Conservation (phyloP, 2,329 filamentous ascomycete species). For the Chalara sp. region DNA sequence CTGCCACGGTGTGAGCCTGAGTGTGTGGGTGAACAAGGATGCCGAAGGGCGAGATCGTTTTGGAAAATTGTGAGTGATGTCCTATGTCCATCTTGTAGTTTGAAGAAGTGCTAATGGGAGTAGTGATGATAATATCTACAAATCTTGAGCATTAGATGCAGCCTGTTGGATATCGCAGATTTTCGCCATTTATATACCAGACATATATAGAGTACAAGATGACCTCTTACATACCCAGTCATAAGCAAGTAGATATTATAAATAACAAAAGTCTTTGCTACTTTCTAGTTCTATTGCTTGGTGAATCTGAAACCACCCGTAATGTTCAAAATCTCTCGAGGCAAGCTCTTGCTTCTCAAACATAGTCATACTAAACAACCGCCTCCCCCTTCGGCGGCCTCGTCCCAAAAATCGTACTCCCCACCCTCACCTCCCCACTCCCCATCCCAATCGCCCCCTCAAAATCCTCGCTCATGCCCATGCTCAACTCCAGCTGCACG, state of each 20-base stretch:
- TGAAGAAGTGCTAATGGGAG: slow-evolving; percentile 7
- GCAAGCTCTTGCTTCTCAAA: too few species aligned
- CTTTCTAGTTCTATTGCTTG: too few species aligned
- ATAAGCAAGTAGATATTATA: too few species aligned
- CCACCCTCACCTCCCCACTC: slow-evolving; percentile 83
- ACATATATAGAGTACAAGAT: too few species aligned
- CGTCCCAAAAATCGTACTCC: slow-evolving; percentile 88
- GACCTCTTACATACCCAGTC: too few species aligned
- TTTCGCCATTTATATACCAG: too few species aligned
- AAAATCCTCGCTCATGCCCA: slow-evolving; percentile 98
- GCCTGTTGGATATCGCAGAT: too few species aligned
- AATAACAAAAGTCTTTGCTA: too few species aligned
- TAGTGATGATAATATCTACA: slow-evolving; percentile 24
- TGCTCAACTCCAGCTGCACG: slow-evolving; percentile 76
- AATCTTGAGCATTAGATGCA: slow-evolving; percentile 2
- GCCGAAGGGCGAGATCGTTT: slow-evolving; percentile 44
- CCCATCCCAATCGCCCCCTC: slow-evolving; percentile 80
- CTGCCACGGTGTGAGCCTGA: slow-evolving; percentile 45
- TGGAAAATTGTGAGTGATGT: slow-evolving; percentile 28
- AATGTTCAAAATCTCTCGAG: too few species aligned
- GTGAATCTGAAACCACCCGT: too few species aligned
- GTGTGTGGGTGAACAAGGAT: slow-evolving; percentile 53
- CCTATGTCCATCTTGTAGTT: neutral
- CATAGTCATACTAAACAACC: slow-evolving; percentile 11
- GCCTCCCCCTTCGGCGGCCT: slow-evolving; percentile 43